A percentile compares a stretch with the other conserved stretches of the same genome.
Evolutionary conservation across 2,329 filamentous ascomycete genomes (phyloP).

Genomic region (Phialophora verrucosa): DNA sequence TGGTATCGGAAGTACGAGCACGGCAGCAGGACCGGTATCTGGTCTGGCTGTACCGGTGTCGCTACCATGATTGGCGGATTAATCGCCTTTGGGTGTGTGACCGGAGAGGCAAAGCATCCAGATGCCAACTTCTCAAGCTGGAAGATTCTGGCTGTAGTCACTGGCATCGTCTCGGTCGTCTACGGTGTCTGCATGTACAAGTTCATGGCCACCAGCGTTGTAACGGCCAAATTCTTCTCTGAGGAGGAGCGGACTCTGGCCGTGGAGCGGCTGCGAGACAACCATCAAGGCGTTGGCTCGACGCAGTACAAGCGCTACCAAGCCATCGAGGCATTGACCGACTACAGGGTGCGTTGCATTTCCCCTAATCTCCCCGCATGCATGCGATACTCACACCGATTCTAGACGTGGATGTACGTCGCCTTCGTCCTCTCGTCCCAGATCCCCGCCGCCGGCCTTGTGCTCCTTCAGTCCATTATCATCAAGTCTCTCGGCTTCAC

Average conservation of each 20-base stretch:
- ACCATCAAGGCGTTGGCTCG: slow-evolving; percentile 18
- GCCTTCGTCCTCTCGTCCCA: slow-evolving; percentile 13
- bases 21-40: slow-evolving; percentile 14
- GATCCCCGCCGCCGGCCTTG: slow-evolving; percentile 11
- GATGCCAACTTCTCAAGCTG: slow-evolving; percentile 16
- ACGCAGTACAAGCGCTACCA: slow-evolving; percentile 18
- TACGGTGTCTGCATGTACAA: slow-evolving; percentile 11
- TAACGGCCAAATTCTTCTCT: slow-evolving; percentile 12
- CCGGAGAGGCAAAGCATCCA: slow-evolving; percentile 9
- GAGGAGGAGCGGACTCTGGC: slow-evolving; percentile 12
- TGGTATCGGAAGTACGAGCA: slow-evolving; percentile 18
- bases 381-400: slow-evolving; percentile 5
- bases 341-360: slow-evolving; percentile 8
- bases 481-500: slow-evolving; percentile 19
- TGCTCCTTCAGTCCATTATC: slow-evolving; percentile 18
- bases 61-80: slow-evolving; percentile 19
- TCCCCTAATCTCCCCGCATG: background rate
- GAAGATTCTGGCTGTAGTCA: slow-evolving; percentile 15
- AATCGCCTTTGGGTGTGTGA: slow-evolving; percentile 14
- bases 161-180: slow-evolving; percentile 8
- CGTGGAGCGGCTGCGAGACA: slow-evolving; percentile 16
- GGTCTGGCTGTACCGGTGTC: slow-evolving; percentile 17
- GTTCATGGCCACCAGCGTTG: slow-evolving; percentile 16
- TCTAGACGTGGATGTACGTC: slow-evolving; percentile 17
- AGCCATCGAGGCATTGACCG: slow-evolving; percentile 12